These are phyloP conservation scores for Sclerotinia spermophila DNA, from an alignment of 2,329 filamentous ascomycete genomes.

Conservation along the genomic window DNA sequence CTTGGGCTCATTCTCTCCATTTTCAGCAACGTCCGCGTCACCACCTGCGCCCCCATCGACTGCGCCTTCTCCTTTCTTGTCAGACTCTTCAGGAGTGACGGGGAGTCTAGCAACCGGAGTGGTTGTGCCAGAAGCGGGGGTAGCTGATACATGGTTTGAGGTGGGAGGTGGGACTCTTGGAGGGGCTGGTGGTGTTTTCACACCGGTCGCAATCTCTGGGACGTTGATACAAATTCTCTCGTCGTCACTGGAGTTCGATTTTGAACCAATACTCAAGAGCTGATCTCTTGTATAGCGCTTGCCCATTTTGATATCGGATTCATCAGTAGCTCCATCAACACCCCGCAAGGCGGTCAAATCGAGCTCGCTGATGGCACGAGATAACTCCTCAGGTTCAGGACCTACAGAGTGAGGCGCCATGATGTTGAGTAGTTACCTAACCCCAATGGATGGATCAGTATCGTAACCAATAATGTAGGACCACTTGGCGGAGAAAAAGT, in stretches of 20 bases:
- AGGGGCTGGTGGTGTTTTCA: conserved; percentile 18
- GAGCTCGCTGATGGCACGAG: conserved; percentile 30
- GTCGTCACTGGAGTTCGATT: background rate
- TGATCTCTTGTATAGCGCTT: conserved; percentile 26
- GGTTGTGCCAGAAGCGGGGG: conserved; percentile 9
- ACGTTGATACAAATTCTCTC: background rate
- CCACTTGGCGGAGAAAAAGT: background rate
- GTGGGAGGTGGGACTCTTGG: conserved; percentile 18
- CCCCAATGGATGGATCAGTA: background rate
- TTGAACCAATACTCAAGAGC: conserved; percentile 23
- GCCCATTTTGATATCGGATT: background rate
- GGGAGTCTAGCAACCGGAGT: conserved; percentile 11
- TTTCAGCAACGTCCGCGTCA: conserved; percentile 23
- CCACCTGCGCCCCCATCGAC: background rate
- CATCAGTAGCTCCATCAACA: conserved; percentile 16
- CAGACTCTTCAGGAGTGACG: conserved; percentile 1
- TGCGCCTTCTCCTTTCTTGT: background rate
- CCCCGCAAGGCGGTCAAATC: conserved; percentile 25
- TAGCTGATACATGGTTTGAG: conserved; percentile 12
- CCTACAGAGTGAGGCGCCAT: conserved; percentile 19
- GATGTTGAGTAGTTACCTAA: background rate
- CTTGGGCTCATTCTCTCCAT: conserved; percentile 21
- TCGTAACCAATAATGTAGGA: background rate
- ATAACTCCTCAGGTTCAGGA: conserved; percentile 24
- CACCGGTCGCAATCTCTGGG: conserved; percentile 3